Base-by-base conservation (phyloP, 441 rosid species). In the Mallotus japonicus region DNA sequence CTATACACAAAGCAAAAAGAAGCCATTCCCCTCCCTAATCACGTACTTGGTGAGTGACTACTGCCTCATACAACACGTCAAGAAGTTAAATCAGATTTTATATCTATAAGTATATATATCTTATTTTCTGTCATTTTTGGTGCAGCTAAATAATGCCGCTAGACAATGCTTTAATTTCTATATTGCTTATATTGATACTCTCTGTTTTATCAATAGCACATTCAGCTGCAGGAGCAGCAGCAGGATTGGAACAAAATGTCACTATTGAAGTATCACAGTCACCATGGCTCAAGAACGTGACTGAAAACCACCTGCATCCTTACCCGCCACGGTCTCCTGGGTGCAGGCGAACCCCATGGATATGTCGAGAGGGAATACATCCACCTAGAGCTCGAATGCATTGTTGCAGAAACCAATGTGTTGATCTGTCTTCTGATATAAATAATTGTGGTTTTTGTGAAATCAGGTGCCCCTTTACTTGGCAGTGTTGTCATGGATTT, bases 401-500 rank as follows among this genome's bases (percentile, higher is more conserved):
- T 73, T 86, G 89, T 49, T 85, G 90, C 65, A 70, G 61, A 63
- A 75, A 83, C 82, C 82, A 64, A 53, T 89, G 89, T n/a, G 81
- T 85, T 46, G 87, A 89, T 69, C 79, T 87, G n/a, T 65, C 71
- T 13, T 75, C 79, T 3, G 87, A 89, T 74, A 62, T 47, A 8
- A 73, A 82, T 19, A 70, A 87, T 63, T 89, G 93, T 16, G 87
- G 93, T 6, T 55, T 63, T 10, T 89, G 88, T 37, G 66, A 63
- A 20, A 62, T 72, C 49, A 79, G 80, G 28, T 87, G 91, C 77
- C 86, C 81, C 8, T 87, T 77, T 69, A 15, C 78, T 5, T 73
- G 88, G 90, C 84, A 69, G 62, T 89, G 89, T 69, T 89, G 91
- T 55, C 69, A 56, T 0, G 87, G 88, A 50, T 34, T 73, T 17